Conservation (phyloP, 2,329 filamentous ascomycete genomes). For the Fusarium sp. region DNA sequence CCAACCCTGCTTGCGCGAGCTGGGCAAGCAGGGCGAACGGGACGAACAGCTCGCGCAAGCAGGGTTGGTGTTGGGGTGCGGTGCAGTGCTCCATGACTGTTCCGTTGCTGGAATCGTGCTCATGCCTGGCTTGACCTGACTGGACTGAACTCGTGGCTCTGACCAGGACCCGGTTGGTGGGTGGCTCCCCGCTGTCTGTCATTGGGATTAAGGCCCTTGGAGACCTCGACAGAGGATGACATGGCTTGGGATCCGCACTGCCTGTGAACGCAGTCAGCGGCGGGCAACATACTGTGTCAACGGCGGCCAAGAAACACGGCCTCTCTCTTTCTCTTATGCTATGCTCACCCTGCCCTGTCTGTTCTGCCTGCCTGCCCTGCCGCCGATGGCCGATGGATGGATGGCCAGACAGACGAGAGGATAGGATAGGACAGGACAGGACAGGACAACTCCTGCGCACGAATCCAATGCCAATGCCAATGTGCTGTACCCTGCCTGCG, state of each 20-base stretch:
- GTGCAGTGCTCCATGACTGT: not conserved
- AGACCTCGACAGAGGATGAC: conserved; percentile 25
- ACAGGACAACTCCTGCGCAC: conserved; percentile 22
- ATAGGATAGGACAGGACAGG: not conserved
- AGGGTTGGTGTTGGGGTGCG: conserved; percentile 26
- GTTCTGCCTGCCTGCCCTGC: not conserved
- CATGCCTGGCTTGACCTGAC: conserved; percentile 20
- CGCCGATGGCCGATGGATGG: not conserved
- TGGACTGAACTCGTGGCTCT: conserved; percentile 35
- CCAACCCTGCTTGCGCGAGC: no score
- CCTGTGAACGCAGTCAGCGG: not conserved
- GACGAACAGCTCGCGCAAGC: conserved; percentile 36
- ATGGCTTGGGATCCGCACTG: conserved; percentile 30
- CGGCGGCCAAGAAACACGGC: conserved; percentile 21
- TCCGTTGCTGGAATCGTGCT: conserved; percentile 22
- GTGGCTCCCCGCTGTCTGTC: conserved; percentile 42
- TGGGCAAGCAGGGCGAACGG: conserved; percentile 39
- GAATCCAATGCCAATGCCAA: conserved; percentile 10
- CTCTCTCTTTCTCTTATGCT: not conserved
- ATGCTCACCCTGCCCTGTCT: conserved; percentile 14
- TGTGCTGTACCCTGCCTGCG: conserved; percentile 30
- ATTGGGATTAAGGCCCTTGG: conserved; percentile 31
- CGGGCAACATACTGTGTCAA: conserved; percentile 27
- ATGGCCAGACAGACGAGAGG: conserved; percentile 9
- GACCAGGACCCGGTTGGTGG: conserved; percentile 41